Percentiles rank a stretch among this genome's conserved stretches.
Conservation (phyloP, 2,329 filamentous ascomycete species). For the Proliferodiscus dingleyae region DNA sequence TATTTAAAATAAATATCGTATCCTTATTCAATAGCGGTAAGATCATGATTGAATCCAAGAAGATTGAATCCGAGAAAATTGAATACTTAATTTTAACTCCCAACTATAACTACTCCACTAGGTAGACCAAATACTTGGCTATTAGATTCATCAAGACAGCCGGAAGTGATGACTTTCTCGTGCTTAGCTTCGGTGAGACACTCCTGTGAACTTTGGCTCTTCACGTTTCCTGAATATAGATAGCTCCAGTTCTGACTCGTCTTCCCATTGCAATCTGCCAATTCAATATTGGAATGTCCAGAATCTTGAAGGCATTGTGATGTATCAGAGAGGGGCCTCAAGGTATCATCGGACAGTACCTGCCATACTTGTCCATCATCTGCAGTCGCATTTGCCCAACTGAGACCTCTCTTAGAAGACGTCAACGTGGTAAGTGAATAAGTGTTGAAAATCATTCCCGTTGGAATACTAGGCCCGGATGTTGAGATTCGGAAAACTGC, state of each 20-base stretch:
- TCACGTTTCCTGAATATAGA: conserved; percentile 39
- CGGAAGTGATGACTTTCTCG: conserved; percentile 22
- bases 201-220: conserved; percentile 29
- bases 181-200: conserved; percentile 38
- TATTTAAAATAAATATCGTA: too few relatives aligned
- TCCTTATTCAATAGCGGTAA: too few relatives aligned
- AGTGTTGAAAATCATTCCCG: conserved; percentile 47
- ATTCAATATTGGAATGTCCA: conserved; percentile 21
- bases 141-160: conserved; percentile 37
- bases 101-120: conserved; percentile 35
- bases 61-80: neutral
- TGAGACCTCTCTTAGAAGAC: conserved; percentile 18
- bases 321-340: conserved; percentile 35
- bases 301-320: conserved; percentile 38
- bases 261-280: conserved; percentile 33
- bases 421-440: conserved; percentile 41
- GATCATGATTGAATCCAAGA: too few relatives aligned
- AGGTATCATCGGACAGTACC: conserved; percentile 29
- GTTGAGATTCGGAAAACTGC: conserved; percentile 38
- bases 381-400: conserved; percentile 36
- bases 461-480: conserved; percentile 30
- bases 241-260: conserved; percentile 39
- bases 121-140: conserved; percentile 44
- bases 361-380: conserved; percentile 41
- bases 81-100: conserved; percentile 1